Base-by-base conservation (phyloP, 441 rosid species). In the Mallotus japonicus region DNA sequence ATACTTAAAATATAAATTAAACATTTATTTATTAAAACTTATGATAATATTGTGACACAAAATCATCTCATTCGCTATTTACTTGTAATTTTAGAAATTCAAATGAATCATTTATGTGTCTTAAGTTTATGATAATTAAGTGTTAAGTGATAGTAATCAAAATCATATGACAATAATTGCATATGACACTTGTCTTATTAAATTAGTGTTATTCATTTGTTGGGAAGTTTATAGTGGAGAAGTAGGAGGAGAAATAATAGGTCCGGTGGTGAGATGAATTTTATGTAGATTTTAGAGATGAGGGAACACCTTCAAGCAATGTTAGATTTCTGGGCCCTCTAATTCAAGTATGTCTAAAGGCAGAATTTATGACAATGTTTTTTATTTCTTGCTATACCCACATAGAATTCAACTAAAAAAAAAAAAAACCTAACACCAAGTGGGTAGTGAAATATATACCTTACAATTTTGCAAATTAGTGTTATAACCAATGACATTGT, bases 251-350 rank as follows among this genome's bases (percentile, higher is more conserved):
- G 37, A 65, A 32, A 76, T 19, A 19, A 76, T 11, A 34, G 56
- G 58, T 19, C 49, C 49, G 6, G 66, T 9, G 60, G 59, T 65
- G 66, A 49, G 40, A 8, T 70, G 51, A 63, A 42, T 62, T 37
- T 63, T 46, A 56, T 59, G 50, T 28, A 54, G n/a, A 11, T 34
- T 57, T 28, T 34, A 49, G 65, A 51, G 59, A 47, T 51, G 9
- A 74, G 67, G 79, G 70, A 80, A 69, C 77, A 76, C 54, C 67
- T 75, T 57, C 55, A 12, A 55, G 77, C 80, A 77, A 20, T 47
- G 49, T 13, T 16, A 47, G 77, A 73, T 74, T 72, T 74, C 68
- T 72, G 83, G 80, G 75, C n/a, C 77, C 67, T 76, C 37, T 47
- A 56, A 7, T 49, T 71, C 73, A 62, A 46, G 13, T 46, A 34